These are phyloP conservation scores for Gaultheria prostrata DNA, from an alignment of 148 eudicot species.

Conservation along the genomic window DNA sequence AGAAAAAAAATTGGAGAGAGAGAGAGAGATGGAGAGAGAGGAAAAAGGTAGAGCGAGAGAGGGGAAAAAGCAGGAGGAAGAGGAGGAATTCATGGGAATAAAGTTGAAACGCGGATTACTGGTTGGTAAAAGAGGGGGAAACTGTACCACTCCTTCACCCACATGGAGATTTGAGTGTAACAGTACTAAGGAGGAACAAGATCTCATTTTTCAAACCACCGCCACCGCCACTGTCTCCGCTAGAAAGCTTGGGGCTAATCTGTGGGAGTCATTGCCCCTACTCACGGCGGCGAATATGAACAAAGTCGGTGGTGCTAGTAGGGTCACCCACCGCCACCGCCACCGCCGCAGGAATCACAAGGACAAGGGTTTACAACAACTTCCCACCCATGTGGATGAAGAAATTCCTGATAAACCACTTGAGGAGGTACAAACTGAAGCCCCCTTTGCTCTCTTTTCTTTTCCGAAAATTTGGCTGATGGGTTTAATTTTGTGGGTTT, in stretches of 20 bases:
- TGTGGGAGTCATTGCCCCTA: constrained; percentile 65
- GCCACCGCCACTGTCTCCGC: constrained; percentile 33
- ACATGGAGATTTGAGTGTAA: constrained; percentile 44
- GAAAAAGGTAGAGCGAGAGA: constrained; percentile 36
- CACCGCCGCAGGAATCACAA: constrained; percentile 20
- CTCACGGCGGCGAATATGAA: constrained; percentile 38
- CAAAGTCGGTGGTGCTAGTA: constrained; percentile 20
- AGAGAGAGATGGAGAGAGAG: constrained; percentile 20
- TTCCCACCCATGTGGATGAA: constrained; percentile 29
- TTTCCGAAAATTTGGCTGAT: no score
- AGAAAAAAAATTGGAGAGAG: constrained; percentile 10
- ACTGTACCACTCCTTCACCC: constrained; percentile 66
- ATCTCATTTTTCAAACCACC: constrained; percentile 20
- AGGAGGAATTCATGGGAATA: constrained; percentile 53
- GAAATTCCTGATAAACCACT: constrained; percentile 21
- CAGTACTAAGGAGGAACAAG: background rate
- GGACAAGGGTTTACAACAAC: constrained; percentile 33
- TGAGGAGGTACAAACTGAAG: constrained; percentile 40
- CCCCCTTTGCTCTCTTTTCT: background rate
- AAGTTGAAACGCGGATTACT: constrained; percentile 55
- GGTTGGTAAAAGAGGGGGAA: constrained; percentile 60
- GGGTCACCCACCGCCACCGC: constrained; percentile 14
- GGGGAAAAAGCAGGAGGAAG: constrained; percentile 25
- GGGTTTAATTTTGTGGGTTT: background rate
- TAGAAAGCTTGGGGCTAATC: constrained; percentile 72